Evolutionary conservation across 2,329 filamentous ascomycete genomes (phyloP).

Genomic region (Aspergillus aculeatinus): DNA sequence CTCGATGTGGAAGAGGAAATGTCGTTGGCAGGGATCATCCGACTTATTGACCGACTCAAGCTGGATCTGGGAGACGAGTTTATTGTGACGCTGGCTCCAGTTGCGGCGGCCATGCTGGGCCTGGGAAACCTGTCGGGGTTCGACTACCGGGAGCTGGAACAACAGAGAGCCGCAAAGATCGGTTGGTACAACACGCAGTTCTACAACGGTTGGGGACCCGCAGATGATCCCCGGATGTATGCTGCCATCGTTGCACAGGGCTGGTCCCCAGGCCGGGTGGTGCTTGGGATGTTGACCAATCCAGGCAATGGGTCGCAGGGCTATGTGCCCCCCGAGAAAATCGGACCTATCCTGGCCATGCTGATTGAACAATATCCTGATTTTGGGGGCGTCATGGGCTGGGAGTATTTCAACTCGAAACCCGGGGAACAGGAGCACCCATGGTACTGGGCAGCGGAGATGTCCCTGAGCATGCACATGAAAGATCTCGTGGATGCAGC

Average conservation of each 20-base stretch:
- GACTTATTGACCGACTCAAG: constrained; percentile 66
- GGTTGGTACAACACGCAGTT: constrained; percentile 90
- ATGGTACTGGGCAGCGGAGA: constrained; percentile 74
- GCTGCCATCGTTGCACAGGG: constrained; percentile 52
- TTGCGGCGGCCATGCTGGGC: constrained; percentile 70
- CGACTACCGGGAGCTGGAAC: constrained; percentile 72
- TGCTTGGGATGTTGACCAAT: constrained; percentile 79
- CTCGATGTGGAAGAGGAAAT: constrained; percentile 78
- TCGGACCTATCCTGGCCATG: constrained; percentile 57
- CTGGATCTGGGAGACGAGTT: constrained; percentile 55
- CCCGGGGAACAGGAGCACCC: constrained; percentile 63
- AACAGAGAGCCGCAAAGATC: constrained; percentile 63
- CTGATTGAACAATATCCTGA: constrained; percentile 61
- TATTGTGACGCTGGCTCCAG: constrained; percentile 77
- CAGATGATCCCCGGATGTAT: constrained; percentile 50
- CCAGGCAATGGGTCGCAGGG: constrained; percentile 67
- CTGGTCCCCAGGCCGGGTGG: constrained; percentile 71
- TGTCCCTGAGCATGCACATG: constrained; percentile 55
- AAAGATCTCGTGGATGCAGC: constrained; percentile 38
- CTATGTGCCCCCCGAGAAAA: constrained; percentile 59
- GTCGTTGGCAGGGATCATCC: constrained; percentile 64
- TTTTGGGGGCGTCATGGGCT: constrained; percentile 89
- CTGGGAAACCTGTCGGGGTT: constrained; percentile 73
- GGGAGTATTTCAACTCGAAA: constrained; percentile 88
- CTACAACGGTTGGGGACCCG: constrained; percentile 84